Conservation (phyloP, 345 rosid species). For the Laguncularia racemosa region DNA sequence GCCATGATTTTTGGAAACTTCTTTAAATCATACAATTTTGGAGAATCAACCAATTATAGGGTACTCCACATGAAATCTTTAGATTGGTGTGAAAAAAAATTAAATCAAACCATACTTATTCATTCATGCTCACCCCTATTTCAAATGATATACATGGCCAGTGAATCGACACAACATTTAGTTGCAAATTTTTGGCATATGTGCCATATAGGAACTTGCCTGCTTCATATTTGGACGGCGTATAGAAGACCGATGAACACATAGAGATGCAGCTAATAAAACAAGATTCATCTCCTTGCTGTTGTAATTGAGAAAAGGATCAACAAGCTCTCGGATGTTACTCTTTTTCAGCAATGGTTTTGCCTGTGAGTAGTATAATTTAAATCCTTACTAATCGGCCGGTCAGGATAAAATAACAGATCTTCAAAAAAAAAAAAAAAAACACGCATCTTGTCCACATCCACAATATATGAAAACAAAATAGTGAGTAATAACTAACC, state of each 20-base stretch:
- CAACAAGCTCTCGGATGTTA: slow-evolving; percentile 60
- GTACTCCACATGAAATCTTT: too few relatives aligned
- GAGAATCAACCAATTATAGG: too few relatives aligned
- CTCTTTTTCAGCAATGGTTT: slow-evolving; percentile 73
- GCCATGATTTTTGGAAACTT: too few relatives aligned
- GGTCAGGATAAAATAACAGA: not conserved
- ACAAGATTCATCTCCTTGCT: slow-evolving; percentile 52
- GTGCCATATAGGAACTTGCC: slow-evolving; percentile 23
- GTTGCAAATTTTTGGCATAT: not conserved
- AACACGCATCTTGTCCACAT: too few relatives aligned
- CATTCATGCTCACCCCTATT: too few relatives aligned
- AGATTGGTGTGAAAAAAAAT: too few relatives aligned
- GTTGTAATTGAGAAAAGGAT: slow-evolving; percentile 56
- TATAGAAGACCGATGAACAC: slow-evolving; percentile 65
- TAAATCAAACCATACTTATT: too few relatives aligned
- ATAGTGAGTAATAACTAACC: slow-evolving; percentile 30
- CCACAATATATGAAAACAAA: not conserved
- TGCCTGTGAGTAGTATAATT: slow-evolving; percentile 30
- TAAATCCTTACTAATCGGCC: not conserved
- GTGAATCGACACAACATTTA: not conserved
- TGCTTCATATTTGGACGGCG: slow-evolving; percentile 75
- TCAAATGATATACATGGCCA: too few relatives aligned
- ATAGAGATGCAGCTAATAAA: slow-evolving; percentile 67
- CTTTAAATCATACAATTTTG: too few relatives aligned
- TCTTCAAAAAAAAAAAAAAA: too few relatives aligned